Base-by-base conservation (phyloP, 2,329 filamentous ascomycete genomes). In the Ceratocystis alfenasii region DNA sequence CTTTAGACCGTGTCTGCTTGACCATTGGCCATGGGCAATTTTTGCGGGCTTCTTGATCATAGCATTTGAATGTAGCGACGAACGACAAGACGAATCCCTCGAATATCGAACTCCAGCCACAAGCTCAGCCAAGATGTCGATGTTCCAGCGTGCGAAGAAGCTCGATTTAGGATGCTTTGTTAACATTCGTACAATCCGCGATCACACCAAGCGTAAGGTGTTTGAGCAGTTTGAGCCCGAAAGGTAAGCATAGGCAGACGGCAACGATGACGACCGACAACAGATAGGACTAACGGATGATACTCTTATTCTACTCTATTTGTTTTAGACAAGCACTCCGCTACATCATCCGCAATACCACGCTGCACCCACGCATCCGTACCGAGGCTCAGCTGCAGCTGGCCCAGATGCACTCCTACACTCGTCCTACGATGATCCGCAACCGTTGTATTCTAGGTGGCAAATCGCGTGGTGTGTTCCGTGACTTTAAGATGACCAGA, bases 121-220 rank as follows among this genome's bases (percentile, higher is more conserved):
- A 25, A 20, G 22, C n/a, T 5, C 70, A 71, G 70, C 75, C 79
- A 83, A 70, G 69, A 90, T 90, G 87, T 87, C 89, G 61, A 89
- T 92, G 79, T 96, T 96, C 78, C 66, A 68, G 63, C 83, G 91
- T 72, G 82, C 91, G 41, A 95, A 95, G 78, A 92, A 87, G 80
- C 86, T 96, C 71, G 91, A 97, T 72, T 79, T 97, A 71, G 87
- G 88, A 75, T 90, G 90, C 74, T 96, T 89, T 74, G 77, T 95
- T 78, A 96, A 96, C 74, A 84, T 87, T 75, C 87, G 87, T 70
- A 83, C 89, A 70, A 88, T 99, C 74, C 90, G 94, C 72, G 94
- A 99, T 77, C 90, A 97, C 79, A 92, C 91, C 65, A 99, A 97
- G 84, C 88, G 94, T 72, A 93, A 95, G 79, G 89, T 91, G 67